Evolutionary conservation across 1,284 basidiomycete species (phyloP), one percentile per base, ranked within the genome.

Genomic region (Sanguinoderma infundibulare): DNA sequence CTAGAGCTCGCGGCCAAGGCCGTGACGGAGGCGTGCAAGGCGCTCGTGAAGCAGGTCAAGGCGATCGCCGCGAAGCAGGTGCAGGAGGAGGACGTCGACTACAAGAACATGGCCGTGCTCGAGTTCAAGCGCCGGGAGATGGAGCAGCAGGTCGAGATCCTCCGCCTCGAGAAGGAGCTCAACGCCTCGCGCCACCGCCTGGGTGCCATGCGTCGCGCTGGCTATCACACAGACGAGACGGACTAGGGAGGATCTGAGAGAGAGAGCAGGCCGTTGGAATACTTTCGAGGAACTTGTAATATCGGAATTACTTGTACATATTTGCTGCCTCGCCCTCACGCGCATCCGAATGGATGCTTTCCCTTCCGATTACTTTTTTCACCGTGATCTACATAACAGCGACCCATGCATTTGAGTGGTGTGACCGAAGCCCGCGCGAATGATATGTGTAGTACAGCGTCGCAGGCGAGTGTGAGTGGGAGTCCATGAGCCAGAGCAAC

Each of bases 91-190:
- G 84, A 89, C 17, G 84, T 92, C 22, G 95, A 98, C 77, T 98
- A 96, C 79, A 91, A 92, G 77, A 87, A 87, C 63, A 96, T 98
- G 95, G 92, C 95, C 4, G 87, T 83, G 50, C 84, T 98, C 74
- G 97, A 99, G 78, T 98, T 98, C 87, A 99, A 99, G 85, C 92
- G 88, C 71, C 83, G 89, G 53, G 96, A 98, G 84, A 98, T 99
- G 96, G 97, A 99, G 79, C 95, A 98, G 75, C 97, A 98, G 79
- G 98, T 99, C 49, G 94, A 98, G 76, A 98, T 99, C 67, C 82
- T 99, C 68, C 96, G 92, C 74, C 79, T 98, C 70, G 97, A 98
- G 83, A 98, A 98, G 82, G 95, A 98, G 12, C 81, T 99, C 36
- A 93, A 91, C 52, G 94, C 91, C 38, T 93, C 95, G 26, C 84